Evolutionary conservation across 2,329 filamentous ascomycete species (phyloP).

Genomic region (Neospermospora avenae): DNA sequence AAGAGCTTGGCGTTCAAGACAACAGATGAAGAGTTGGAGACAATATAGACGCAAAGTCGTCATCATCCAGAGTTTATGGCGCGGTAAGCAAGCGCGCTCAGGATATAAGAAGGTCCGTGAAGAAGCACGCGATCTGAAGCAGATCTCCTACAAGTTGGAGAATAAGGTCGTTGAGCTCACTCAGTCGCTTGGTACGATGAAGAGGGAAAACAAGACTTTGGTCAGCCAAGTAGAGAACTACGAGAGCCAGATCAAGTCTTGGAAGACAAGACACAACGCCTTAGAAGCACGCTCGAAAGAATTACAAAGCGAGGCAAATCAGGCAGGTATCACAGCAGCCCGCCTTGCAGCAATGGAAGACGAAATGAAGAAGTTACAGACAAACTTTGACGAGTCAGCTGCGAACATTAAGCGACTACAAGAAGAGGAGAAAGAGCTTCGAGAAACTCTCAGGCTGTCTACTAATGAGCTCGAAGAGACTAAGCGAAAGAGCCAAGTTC

Average conservation of each 20-base stretch:
- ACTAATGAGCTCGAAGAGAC: slow-evolving; percentile 78
- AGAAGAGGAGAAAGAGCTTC: slow-evolving; percentile 84
- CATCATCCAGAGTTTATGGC: slow-evolving; percentile 89
- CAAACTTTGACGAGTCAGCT: slow-evolving; percentile 84
- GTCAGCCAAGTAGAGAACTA: slow-evolving; percentile 90
- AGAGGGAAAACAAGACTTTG: slow-evolving; percentile 89
- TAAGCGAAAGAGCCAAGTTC: slow-evolving; percentile 68
- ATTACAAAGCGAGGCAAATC: slow-evolving; percentile 92
- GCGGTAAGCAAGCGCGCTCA: slow-evolving; percentile 74
- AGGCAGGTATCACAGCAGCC: slow-evolving; percentile 92
- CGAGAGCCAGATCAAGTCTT: slow-evolving; percentile 92
- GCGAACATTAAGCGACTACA: slow-evolving; percentile 90
- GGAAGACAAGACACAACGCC: slow-evolving; percentile 87
- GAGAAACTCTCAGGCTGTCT: slow-evolving; percentile 76
- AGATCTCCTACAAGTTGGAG: slow-evolving; percentile 98
- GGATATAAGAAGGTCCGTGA: slow-evolving; percentile 90
- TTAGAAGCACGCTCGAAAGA: slow-evolving; percentile 90
- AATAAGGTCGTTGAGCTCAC: slow-evolving; percentile 99
- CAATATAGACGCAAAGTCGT: slow-evolving; percentile 86
- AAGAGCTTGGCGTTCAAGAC: slow-evolving; percentile 79
- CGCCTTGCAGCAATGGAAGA: slow-evolving; percentile 88
- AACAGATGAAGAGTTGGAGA: slow-evolving; percentile 76
- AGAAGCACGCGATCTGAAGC: slow-evolving; percentile 96
- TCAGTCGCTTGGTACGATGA: slow-evolving; percentile 86
- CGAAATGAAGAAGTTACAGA: slow-evolving; percentile 89